These are phyloP conservation scores for Besnoitia besnoiti DNA, from an alignment of 169 alveolate species.

Conservation along the genomic window DNA sequence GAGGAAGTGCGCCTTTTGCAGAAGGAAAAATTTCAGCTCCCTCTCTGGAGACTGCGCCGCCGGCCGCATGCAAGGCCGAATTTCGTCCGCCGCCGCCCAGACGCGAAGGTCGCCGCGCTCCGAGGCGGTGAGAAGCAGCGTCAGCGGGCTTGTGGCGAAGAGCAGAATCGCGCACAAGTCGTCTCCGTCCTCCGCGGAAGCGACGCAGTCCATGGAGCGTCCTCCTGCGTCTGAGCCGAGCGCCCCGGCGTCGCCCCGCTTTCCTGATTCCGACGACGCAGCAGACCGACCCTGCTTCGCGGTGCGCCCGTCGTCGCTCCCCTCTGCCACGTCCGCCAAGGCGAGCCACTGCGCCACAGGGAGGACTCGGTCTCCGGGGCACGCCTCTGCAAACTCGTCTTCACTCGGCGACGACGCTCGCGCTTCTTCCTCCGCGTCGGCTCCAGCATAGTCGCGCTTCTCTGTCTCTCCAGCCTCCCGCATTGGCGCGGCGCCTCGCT, in stretches of 20 bases:
- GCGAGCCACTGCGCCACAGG: not conserved
- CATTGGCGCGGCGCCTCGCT: no score
- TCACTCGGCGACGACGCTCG: not conserved
- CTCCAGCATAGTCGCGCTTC: not conserved
- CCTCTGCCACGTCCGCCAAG: not conserved
- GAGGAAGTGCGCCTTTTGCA: not conserved
- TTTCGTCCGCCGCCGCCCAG: not conserved
- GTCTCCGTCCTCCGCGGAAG: not conserved
- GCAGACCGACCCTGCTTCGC: not conserved
- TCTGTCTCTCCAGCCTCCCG: no score
- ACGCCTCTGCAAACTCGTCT: not conserved
- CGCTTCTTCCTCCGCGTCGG: not conserved
- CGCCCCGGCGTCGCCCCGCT: no score
- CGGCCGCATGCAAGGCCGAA: not conserved
- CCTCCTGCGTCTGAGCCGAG: no score
- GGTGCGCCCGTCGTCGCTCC: not conserved
- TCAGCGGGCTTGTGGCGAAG: not conserved
- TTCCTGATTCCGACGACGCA: no score
- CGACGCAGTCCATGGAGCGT: no score
- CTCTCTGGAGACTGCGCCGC: not conserved
- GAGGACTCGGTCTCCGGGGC: not conserved
- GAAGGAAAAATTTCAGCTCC: not conserved
- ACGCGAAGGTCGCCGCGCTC: not conserved
- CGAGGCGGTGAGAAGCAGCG: slow-evolving; percentile 1
- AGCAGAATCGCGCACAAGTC: not conserved